These are phyloP conservation scores for Ceratopteris richardii DNA, from an alignment of 75 land plant species.

Conservation along the genomic window DNA sequence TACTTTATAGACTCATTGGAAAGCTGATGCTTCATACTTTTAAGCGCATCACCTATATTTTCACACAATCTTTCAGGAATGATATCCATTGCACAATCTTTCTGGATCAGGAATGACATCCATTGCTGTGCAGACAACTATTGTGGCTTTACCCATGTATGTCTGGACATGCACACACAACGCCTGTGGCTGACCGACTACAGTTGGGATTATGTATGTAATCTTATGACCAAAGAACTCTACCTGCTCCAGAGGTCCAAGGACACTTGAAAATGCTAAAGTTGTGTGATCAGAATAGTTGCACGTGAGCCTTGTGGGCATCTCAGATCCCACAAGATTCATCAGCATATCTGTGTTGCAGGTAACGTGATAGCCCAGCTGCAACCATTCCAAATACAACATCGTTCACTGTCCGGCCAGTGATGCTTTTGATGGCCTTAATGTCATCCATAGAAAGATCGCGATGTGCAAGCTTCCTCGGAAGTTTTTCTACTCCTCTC, in stretches of 20 bases:
- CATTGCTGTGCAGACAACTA: constrained; percentile 42
- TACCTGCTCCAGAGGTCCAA: constrained; percentile 65
- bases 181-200: constrained; percentile 68
- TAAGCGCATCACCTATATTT: too few relatives aligned
- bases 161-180: constrained; percentile 55
- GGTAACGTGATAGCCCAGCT: too few relatives aligned
- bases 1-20: too few relatives aligned
- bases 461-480: constrained; percentile 34
- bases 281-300: constrained; percentile 44
- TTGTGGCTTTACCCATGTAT: constrained; percentile 41
- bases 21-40: too few relatives aligned
- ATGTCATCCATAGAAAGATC: constrained; percentile 45
- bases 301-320: constrained; percentile 26
- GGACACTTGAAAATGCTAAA: constrained; percentile 56
- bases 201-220: constrained; percentile 44
- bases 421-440: constrained; percentile 44
- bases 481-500: constrained; percentile 33
- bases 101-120: constrained; percentile 50
- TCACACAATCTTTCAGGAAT: too few relatives aligned
- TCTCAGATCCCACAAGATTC: constrained; percentile 20
- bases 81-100: too few relatives aligned
- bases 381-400: too few relatives aligned
- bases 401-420: constrained; percentile 10
- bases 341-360: too few relatives aligned
- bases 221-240: constrained; percentile 52